These are phyloP conservation scores for Penicillium longicatenatum DNA, from an alignment of 495 filamentous ascomycete genomes.

Conservation along the genomic window DNA sequence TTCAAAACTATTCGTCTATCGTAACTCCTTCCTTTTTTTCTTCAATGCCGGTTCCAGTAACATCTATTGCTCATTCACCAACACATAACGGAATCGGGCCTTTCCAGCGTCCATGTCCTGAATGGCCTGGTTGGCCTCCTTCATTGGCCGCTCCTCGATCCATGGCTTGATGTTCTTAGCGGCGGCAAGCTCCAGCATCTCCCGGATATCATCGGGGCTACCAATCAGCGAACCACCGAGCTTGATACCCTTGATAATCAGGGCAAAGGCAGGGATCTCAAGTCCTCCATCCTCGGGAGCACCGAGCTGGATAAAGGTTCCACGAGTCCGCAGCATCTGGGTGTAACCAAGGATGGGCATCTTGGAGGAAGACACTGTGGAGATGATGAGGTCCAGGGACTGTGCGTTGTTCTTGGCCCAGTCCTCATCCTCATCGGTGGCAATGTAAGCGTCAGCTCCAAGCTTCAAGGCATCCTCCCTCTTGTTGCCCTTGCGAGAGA, in stretches of 20 bases:
- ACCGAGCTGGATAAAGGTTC: conserved; percentile 82
- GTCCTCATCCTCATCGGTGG: conserved; percentile 73
- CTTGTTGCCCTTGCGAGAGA: conserved; percentile 71
- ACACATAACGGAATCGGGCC: conserved; percentile 73
- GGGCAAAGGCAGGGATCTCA: conserved; percentile 57
- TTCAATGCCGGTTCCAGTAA: not conserved
- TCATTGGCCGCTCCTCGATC: conserved; percentile 70
- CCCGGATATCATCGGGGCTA: conserved; percentile 68
- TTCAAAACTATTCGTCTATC: not conserved
- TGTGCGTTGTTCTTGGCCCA: conserved; percentile 66
- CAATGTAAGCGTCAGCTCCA: conserved; percentile 69
- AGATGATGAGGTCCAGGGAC: conserved; percentile 77
- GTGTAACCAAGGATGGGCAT: conserved; percentile 80
- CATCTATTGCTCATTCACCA: conserved; percentile 58
- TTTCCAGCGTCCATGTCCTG: conserved; percentile 68
- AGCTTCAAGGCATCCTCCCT: conserved; percentile 67
- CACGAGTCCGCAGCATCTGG: conserved; percentile 62
- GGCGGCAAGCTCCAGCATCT: conserved; percentile 78
- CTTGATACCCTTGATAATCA: conserved; percentile 62
- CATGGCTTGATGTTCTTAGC: conserved; percentile 72
- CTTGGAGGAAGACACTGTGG: conserved; percentile 70
- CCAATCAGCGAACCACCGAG: conserved; percentile 75
- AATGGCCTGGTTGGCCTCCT: conserved; percentile 71
- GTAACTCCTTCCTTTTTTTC: not conserved
- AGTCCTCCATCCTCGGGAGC: conserved; percentile 67